Conservation (phyloP, 2,329 filamentous ascomycete species). For the Claviceps pusilla region DNA sequence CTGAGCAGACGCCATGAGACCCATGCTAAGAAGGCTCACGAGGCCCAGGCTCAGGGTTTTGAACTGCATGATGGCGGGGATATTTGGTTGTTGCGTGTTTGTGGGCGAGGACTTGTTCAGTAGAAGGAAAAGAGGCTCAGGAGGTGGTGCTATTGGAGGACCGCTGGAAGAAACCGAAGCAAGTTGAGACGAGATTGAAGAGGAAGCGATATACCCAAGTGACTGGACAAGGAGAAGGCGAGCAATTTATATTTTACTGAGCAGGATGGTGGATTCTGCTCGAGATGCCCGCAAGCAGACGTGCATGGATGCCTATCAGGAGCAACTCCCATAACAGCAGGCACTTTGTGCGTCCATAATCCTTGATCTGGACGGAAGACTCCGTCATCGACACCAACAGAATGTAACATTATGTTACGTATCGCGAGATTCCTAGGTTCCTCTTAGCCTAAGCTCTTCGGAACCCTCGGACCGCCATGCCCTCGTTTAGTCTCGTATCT, state of each 20-base stretch:
- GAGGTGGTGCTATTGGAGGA: neutral
- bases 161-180: neutral
- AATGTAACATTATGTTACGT: too few relatives aligned
- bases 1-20: neutral
- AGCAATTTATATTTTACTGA: neutral
- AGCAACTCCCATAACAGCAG: too few relatives aligned
- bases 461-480: too few relatives aligned
- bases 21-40: neutral
- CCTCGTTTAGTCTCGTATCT: too few relatives aligned
- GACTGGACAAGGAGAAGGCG: neutral
- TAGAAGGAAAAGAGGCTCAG: neutral
- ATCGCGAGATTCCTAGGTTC: too few relatives aligned
- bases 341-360: too few relatives aligned
- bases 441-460: too few relatives aligned
- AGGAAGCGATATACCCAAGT: neutral
- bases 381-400: too few relatives aligned
- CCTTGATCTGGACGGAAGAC: too few relatives aligned
- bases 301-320: too few relatives aligned
- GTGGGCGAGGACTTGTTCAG: neutral
- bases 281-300: too few relatives aligned
- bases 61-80: neutral
- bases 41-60: neutral
- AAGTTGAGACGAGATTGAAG: neutral
- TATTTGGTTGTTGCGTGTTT: neutral
- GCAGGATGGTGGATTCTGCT: too few relatives aligned